Percentiles rank a stretch among this genome's conserved stretches.
Conservation (phyloP, 345 rosid species). For the Chamaenerion angustifolium region DNA sequence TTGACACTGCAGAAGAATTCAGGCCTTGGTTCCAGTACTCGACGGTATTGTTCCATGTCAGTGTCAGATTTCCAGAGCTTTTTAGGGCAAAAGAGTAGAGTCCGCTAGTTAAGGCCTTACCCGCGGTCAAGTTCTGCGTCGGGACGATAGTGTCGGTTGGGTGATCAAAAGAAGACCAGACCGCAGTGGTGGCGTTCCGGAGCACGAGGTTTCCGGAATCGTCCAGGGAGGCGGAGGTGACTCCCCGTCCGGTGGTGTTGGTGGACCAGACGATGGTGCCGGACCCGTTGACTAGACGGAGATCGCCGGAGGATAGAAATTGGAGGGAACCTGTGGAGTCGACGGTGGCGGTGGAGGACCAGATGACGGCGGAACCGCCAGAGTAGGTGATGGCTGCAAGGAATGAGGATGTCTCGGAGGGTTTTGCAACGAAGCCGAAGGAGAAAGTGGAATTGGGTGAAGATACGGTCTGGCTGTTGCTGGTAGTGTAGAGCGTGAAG, state of each 20-base stretch:
- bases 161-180: constrained; percentile 52
- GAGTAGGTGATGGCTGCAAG: constrained; percentile 32
- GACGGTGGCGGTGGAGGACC: constrained; percentile 29
- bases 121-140: constrained; percentile 27
- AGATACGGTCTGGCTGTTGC: constrained; percentile 16
- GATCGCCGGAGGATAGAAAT: constrained; percentile 34
- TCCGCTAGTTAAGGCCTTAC: constrained; percentile 25
- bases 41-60: constrained; percentile 35
- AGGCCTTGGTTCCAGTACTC: constrained; percentile 34
- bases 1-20: constrained; percentile 27
- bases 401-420: constrained; percentile 18
- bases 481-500: no score
- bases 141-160: constrained; percentile 44
- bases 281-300: constrained; percentile 48
- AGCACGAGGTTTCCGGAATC: constrained; percentile 42
- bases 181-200: constrained; percentile 5
- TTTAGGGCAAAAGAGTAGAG: constrained; percentile 30
- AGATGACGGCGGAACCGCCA: constrained; percentile 24
- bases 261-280: constrained; percentile 48
- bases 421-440: constrained; percentile 22
- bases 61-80: constrained; percentile 28
- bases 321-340: constrained; percentile 37
- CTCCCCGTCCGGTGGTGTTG: constrained; percentile 24
- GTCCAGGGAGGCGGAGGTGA: constrained; percentile 33
- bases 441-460: constrained; percentile 29